Evolutionary conservation across 176 grass and related monocot species (phyloP), one percentile per base, ranked within the genome.

Genomic region (Paspalum vaginatum): DNA sequence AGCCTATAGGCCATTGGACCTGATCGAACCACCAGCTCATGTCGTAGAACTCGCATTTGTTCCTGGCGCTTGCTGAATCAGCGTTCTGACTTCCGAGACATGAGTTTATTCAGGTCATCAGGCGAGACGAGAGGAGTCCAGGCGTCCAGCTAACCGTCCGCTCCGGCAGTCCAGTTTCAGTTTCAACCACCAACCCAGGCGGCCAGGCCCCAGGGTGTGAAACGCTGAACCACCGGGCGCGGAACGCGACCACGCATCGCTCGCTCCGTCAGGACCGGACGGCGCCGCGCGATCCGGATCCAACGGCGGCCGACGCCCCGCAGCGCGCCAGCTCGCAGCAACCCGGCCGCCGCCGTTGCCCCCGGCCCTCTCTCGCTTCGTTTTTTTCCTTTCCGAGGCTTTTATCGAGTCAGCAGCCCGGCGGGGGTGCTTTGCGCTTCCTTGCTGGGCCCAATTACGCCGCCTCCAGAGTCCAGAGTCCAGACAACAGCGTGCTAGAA

Each of bases 161-260:
- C 39, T 47, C 24, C 25, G 9, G 25, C 25, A 7, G 16, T 61
- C 55, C 15, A 46, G n/a, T 77, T 48, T 32, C 32, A 32, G 32
- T 32, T 32, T 0, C 66, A 66, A 15, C 49, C 50, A 84, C 81
- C 73, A 77, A 78, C 82, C 82, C 48, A 26, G n/a, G n/a, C n/a
- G 3, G 32, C 32, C 32, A 32, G n/a, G n/a, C n/a, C 32, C 32
- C 32, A 32, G 17, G 0, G 27, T n/a, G 61, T 68, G 72, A 75
- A 61, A 22, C 17, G 46, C 38, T 4, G 38, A 81, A 10, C 20
- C 39, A 39, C 51, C 62, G 13, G n/a, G 26, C 62, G 63, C 77
- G 22, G 12, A 9, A 18, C 17, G 58, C 51, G 65, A 57, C 65
- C 51, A 1, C 46, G 11, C 38, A 50, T 11, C 56, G 41, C 74